Base-by-base conservation (phyloP, 352 stramenopile species). In the Phytophthora nicotianae region DNA sequence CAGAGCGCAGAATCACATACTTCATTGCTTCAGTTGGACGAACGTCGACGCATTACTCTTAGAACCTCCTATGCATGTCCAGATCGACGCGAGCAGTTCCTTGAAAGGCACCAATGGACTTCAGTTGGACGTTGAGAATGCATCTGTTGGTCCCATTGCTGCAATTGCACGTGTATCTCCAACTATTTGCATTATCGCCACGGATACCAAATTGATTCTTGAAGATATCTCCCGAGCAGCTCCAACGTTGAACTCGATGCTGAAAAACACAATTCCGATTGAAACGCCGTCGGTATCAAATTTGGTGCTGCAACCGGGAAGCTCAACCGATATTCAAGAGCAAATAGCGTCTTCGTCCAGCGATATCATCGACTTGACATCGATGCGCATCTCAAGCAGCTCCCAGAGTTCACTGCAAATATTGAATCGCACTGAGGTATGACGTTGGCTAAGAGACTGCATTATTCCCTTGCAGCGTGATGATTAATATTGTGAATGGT, bases 331-430 rank as follows among this genome's bases (percentile, higher is more conserved):
- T 17, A 41, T 54, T 21, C 55, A 33, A 60, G 55, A 68, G 52
- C 8, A 52, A 37, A 2, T 14, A 37, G 20, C 10, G 10, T 23
- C 17, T 38, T 35, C 50, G 6, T 57, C 54, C 5, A 67, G 33
- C 33, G 58, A 52, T 45, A 68, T 80, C 21, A 48, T 83, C 19
- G 65, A 83, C 35, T 57, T 83, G 38, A 80, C 64, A 33, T 78
- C 74, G 9, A 63, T 80, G 29, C 74, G 74, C n/a, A 45, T 72
- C 13, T 65, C 65, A 3, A 50, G 61, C 19, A 71, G 38, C 16
- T 83, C 61, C n/a, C 51, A 51, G 40, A 72, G 57, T n/a, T 68
- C 74, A 13, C 61, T 83, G 11, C 74, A 74, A 65, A 74, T 83
- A 50, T 51, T 80, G 16, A 68, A 62, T 40, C 33, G 38, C 20